These are phyloP conservation scores for Mycena vulgaris DNA, from an alignment of 768 basidiomycete species.

Conservation along the genomic window DNA sequence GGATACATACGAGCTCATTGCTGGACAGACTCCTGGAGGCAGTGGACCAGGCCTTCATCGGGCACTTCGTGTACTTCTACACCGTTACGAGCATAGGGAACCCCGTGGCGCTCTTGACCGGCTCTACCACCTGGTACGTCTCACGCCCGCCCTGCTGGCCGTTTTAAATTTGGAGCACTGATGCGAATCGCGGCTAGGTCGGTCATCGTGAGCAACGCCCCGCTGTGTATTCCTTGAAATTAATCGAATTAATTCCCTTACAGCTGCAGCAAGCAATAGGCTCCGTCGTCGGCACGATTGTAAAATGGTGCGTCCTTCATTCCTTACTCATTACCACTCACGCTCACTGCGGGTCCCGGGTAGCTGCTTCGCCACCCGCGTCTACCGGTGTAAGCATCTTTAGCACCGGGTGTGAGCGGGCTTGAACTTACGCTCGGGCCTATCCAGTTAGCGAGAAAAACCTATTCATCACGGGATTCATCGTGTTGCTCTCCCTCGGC, in stretches of 20 bases:
- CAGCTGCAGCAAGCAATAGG: conserved; percentile 61
- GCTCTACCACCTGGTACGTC: conserved; percentile 63
- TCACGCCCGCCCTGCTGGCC: background rate
- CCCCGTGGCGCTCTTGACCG: conserved; percentile 51
- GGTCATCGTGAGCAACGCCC: conserved; percentile 59
- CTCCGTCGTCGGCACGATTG: conserved; percentile 69
- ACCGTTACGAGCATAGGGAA: conserved; percentile 61
- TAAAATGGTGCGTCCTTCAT: conserved; percentile 54
- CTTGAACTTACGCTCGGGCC: background rate
- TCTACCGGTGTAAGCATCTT: conserved; percentile 71
- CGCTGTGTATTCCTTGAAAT: background rate
- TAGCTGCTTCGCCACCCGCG: conserved; percentile 72
- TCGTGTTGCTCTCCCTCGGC: conserved; percentile 66
- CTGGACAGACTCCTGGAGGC: conserved; percentile 64
- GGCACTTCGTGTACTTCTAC: conserved; percentile 71
- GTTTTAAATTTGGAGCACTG: too few relatives aligned
- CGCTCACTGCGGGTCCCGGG: background rate
- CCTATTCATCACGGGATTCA: conserved; percentile 63
- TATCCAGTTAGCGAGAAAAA: conserved; percentile 71
- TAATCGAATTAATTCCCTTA: background rate
- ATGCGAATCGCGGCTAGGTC: conserved; percentile 58
- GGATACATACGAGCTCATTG: background rate
- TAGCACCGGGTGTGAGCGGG: background rate
- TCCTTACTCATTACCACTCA: background rate
- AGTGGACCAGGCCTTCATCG: conserved; percentile 70